A percentile compares a stretch with the other conserved stretches of the same genome.
phyloP scores from a whole-genome alignment of 1,284 basidiomycete genomes.

The Inonotus obliquus region DNA sequence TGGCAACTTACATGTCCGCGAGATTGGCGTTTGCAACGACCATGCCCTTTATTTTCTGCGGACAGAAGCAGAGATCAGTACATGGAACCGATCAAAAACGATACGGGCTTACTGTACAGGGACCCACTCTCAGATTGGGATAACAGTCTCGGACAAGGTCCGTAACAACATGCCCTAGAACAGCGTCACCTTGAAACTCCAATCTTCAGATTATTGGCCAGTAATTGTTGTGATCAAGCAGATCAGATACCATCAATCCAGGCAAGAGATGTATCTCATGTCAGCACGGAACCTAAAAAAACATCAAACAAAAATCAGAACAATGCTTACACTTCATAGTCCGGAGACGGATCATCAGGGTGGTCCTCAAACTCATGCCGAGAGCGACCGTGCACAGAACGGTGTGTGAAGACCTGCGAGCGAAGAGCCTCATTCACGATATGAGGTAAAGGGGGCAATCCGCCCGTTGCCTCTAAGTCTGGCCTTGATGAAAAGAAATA shows the following conservation, averaged over 20 bases:
- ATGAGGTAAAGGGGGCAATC: constrained; percentile 45
- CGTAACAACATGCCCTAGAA: constrained; percentile 63
- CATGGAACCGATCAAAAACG: neutral
- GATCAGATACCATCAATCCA: constrained; percentile 3
- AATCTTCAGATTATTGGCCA: constrained; percentile 36
- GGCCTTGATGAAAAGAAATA: neutral
- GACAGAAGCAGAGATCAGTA: neutral
- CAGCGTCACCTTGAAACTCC: constrained; percentile 70
- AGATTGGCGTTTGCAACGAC: constrained; percentile 70
- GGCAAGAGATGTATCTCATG: neutral
- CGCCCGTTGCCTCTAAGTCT: neutral
- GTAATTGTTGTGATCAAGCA: neutral
- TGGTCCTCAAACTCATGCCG: constrained; percentile 71
- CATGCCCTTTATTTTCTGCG: constrained; percentile 66
- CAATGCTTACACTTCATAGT: constrained; percentile 64
- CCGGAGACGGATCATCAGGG: constrained; percentile 62
- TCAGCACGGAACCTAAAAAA: neutral
- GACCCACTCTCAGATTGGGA: constrained; percentile 68
- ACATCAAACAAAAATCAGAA: neutral
- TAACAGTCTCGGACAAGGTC: constrained; percentile 54
- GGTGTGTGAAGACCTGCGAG: constrained; percentile 65
- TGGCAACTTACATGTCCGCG: constrained; percentile 52
- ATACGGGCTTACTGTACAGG: constrained; percentile 53
- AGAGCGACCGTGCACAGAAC: constrained; percentile 60
- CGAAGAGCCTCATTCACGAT: constrained; percentile 41